A percentile compares a stretch with the other conserved stretches of the same genome.
Conservation (phyloP, 2,329 filamentous ascomycete species). For the Sclerotinia glacialis region DNA sequence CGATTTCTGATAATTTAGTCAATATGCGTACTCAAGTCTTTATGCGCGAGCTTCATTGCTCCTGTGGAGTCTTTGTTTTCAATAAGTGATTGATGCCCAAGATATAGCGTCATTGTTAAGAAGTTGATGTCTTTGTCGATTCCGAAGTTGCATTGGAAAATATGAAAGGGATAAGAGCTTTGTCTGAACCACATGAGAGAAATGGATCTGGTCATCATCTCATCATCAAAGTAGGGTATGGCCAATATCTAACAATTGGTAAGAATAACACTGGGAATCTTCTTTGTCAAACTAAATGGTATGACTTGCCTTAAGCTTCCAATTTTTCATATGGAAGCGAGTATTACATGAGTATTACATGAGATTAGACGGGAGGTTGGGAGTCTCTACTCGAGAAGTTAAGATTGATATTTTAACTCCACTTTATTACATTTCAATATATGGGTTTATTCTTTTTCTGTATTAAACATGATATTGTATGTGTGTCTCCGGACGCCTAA, state of each 20-base stretch:
- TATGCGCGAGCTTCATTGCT: neutral
- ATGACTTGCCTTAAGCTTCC: too few relatives aligned
- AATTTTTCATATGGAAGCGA: too few relatives aligned
- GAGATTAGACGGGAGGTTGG: too few relatives aligned
- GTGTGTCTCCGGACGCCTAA: neutral
- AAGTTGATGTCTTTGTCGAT: neutral
- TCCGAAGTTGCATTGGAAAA: neutral
- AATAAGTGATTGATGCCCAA: conserved; percentile 8
- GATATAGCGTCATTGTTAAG: conserved; percentile 3
- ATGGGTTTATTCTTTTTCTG: neutral
- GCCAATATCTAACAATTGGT: too few relatives aligned
- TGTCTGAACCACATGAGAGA: neutral
- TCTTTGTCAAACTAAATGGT: too few relatives aligned
- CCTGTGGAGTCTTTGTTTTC: neutral
- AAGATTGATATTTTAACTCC: neutral
- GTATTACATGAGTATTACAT: too few relatives aligned
- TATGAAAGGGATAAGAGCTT: neutral
- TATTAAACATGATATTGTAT: neutral
- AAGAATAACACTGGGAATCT: too few relatives aligned
- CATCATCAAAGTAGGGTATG: too few relatives aligned
- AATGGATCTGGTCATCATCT: neutral
- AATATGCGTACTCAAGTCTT: neutral
- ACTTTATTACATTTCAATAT: too few relatives aligned
- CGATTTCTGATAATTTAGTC: neutral
- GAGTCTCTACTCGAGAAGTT: neutral